Evolutionary conservation across 805 yeast species (phyloP).

Genomic region (Kodamaea kaohsiungensis): DNA sequence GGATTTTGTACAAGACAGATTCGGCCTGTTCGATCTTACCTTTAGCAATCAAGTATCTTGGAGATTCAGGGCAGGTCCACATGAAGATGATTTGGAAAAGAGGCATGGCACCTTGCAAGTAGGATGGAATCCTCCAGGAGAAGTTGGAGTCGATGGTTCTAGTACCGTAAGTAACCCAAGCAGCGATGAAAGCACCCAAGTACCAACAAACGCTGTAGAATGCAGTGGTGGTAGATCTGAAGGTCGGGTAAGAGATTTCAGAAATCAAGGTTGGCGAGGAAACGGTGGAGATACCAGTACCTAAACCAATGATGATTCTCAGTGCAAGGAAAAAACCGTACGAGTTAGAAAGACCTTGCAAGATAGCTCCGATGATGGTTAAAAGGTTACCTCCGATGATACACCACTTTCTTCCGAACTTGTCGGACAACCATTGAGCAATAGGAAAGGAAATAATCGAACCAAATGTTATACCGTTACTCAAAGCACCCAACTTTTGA

Average conservation of each 20-base stretch:
- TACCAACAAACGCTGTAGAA: slow-evolving; percentile 54
- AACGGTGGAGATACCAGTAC: slow-evolving; percentile 42
- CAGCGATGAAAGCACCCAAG: slow-evolving; percentile 54
- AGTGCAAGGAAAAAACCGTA: slow-evolving; percentile 43
- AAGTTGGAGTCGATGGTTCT: slow-evolving; percentile 28
- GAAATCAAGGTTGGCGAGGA: slow-evolving; percentile 52
- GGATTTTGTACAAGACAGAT: slow-evolving; percentile 34
- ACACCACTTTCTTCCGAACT: slow-evolving; percentile 40
- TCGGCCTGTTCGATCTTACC: slow-evolving; percentile 28
- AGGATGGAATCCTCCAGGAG: slow-evolving; percentile 59
- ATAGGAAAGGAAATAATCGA: slow-evolving; percentile 28
- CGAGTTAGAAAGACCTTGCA: slow-evolving; percentile 38
- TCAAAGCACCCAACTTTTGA: slow-evolving; percentile 22
- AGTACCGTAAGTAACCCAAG: slow-evolving; percentile 53
- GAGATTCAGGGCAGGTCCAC: slow-evolving; percentile 43
- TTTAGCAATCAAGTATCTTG: slow-evolving; percentile 28
- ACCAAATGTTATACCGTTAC: slow-evolving; percentile 36
- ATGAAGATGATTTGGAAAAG: slow-evolving; percentile 36
- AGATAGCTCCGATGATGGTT: slow-evolving; percentile 34
- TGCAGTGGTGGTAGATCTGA: slow-evolving; percentile 28
- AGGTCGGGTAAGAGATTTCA: slow-evolving; percentile 50
- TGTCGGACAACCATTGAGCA: slow-evolving; percentile 35
- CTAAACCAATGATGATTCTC: slow-evolving; percentile 52
- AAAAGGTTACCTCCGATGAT: slow-evolving; percentile 26
- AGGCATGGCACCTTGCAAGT: slow-evolving; percentile 51